Evolutionary conservation across 1,139 yeast species (phyloP).

Genomic region (Yamadazyma pseudoaaseri): DNA sequence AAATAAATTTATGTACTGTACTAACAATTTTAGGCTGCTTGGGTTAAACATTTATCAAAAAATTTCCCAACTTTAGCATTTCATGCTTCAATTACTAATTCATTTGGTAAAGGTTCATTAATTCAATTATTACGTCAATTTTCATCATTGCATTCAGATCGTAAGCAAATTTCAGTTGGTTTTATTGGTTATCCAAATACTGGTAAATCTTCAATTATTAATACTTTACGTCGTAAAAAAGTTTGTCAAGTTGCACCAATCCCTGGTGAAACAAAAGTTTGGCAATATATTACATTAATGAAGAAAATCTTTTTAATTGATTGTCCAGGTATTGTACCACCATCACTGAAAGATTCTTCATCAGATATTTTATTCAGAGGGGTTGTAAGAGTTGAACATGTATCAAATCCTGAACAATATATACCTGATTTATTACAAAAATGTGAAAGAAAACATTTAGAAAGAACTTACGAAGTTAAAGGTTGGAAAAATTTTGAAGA

Average conservation of each 20-base stretch:
- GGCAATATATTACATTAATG: slow-evolving; percentile 98
- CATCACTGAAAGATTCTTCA: slow-evolving; percentile 82
- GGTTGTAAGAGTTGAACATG: slow-evolving; percentile 97
- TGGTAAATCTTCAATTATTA: slow-evolving; percentile 94
- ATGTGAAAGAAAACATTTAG: slow-evolving; percentile 88
- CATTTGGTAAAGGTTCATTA: slow-evolving; percentile 95
- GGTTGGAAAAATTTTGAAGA: slow-evolving; percentile 74
- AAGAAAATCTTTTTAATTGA: slow-evolving; percentile 91
- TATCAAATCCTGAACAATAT: slow-evolving; percentile 91
- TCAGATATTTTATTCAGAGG: slow-evolving; percentile 96
- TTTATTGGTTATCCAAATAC: slow-evolving; percentile 97
- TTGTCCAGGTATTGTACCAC: slow-evolving; percentile 99
- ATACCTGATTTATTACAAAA: slow-evolving; percentile 83
- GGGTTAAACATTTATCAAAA: slow-evolving; percentile 94
- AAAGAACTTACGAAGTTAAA: slow-evolving; percentile 89
- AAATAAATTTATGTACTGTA: slow-evolving; percentile 18
- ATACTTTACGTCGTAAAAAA: slow-evolving; percentile 89
- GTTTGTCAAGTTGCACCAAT: slow-evolving; percentile 98
- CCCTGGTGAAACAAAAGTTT: slow-evolving; percentile 98
- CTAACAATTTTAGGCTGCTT: slow-evolving; percentile 83
- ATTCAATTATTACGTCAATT: slow-evolving; percentile 93
- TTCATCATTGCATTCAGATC: slow-evolving; percentile 83
- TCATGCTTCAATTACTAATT: slow-evolving; percentile 96
- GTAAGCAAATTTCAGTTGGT: slow-evolving; percentile 96
- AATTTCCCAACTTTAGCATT: slow-evolving; percentile 94